These are phyloP conservation scores for Coleophoma cylindrospora DNA, from an alignment of 2,329 filamentous ascomycete genomes.

Conservation along the genomic window DNA sequence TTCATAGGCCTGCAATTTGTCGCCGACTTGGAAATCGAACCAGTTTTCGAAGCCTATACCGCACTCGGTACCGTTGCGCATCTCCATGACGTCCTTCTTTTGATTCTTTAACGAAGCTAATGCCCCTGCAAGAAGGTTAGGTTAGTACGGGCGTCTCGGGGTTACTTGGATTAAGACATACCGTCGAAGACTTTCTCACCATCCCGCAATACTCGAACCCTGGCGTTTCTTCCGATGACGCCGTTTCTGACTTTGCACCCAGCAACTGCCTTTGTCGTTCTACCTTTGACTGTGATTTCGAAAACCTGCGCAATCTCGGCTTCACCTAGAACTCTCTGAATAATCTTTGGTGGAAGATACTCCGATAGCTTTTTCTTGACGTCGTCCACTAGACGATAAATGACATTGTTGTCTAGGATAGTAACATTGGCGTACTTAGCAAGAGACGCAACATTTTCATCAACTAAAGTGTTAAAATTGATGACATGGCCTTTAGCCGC, in stretches of 20 bases:
- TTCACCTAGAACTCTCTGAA: constrained; percentile 73
- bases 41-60: constrained; percentile 81
- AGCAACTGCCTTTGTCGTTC: constrained; percentile 69
- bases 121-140: constrained; percentile 48
- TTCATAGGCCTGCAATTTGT: constrained; percentile 85
- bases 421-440: constrained; percentile 68
- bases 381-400: constrained; percentile 74
- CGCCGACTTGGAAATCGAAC: constrained; percentile 72
- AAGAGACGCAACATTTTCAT: constrained; percentile 60
- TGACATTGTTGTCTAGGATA: constrained; percentile 82
- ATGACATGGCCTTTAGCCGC: constrained; percentile 72
- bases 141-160: constrained; percentile 1
- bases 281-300: constrained; percentile 72
- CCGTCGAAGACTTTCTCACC: constrained; percentile 75
- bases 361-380: constrained; percentile 64
- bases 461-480: constrained; percentile 76
- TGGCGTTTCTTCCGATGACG: constrained; percentile 54
- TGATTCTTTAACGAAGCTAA: constrained; percentile 81
- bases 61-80: constrained; percentile 91
- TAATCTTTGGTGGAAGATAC: constrained; percentile 61
- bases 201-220: constrained; percentile 67
- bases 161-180: constrained; percentile 41
- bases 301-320: constrained; percentile 83
- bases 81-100: constrained; percentile 86
- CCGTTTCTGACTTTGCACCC: constrained; percentile 88